Evolutionary conservation across 768 basidiomycete species (phyloP).

Genomic region (Boletellus emodensis): DNA sequence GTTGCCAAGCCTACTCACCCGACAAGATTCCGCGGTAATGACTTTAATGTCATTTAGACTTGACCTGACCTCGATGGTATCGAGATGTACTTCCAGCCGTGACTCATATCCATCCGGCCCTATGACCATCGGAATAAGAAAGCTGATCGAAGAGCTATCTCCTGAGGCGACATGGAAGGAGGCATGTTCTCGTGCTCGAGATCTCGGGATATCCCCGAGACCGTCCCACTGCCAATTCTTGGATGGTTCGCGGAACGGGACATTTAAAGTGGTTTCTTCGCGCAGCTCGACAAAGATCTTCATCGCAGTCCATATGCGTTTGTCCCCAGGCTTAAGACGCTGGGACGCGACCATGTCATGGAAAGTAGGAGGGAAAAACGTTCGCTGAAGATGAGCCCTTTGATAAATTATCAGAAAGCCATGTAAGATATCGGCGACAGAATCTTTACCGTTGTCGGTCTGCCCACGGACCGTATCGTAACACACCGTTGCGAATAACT

Average conservation of each 20-base stretch:
- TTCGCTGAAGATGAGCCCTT: conserved; percentile 71
- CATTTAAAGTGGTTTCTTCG: conserved; percentile 68
- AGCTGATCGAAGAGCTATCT: conserved; percentile 81
- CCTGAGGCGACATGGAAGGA: conserved; percentile 73
- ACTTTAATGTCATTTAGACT: conserved; percentile 87
- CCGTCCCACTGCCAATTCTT: conserved; percentile 99
- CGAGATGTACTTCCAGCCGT: conserved; percentile 75
- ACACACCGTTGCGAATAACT: conserved; percentile 64
- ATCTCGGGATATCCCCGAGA: conserved; percentile 42
- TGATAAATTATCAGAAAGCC: conserved; percentile 1
- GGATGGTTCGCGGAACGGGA: conserved; percentile 91
- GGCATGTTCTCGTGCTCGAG: conserved; percentile 59
- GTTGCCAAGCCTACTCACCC: conserved; percentile 39
- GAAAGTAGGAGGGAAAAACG: conserved; percentile 82
- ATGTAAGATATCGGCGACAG: not conserved
- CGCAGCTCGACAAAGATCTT: conserved; percentile 79
- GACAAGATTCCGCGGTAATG: conserved; percentile 71
- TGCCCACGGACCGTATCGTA: conserved; percentile 95
- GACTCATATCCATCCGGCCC: conserved; percentile 73
- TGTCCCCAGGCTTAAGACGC: conserved; percentile 69
- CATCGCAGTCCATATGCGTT: conserved; percentile 77
- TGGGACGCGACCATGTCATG: conserved; percentile 55
- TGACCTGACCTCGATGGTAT: conserved; percentile 71
- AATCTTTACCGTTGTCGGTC: conserved; percentile 77
- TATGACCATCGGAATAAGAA: conserved; percentile 79